Conservation (phyloP, 2,329 filamentous ascomycete species). For the Parasarocladium wereldwijsianum region DNA sequence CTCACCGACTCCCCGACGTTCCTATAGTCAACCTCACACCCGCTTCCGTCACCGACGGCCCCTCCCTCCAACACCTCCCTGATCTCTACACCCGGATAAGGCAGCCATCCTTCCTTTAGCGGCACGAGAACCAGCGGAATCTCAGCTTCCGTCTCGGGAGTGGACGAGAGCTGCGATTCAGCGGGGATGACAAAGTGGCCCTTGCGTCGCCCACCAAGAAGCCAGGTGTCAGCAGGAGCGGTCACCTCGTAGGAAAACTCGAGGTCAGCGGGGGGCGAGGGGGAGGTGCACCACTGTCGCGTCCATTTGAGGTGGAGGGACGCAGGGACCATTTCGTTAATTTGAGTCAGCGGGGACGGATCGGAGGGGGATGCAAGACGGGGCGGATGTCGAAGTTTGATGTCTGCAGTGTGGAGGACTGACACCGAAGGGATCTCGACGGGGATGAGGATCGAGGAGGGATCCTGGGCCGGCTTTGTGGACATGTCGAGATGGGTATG, state of each 20-base stretch:
- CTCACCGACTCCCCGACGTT: constrained; percentile 65
- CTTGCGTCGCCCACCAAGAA: constrained; percentile 68
- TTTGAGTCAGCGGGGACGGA: constrained; percentile 29
- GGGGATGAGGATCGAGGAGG: constrained; percentile 64
- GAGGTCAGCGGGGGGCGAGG: constrained; percentile 30
- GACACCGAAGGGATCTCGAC: constrained; percentile 78
- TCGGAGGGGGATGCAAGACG: constrained; percentile 16
- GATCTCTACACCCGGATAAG: constrained; percentile 68
- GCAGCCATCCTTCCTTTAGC: constrained; percentile 60
- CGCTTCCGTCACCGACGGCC: constrained; percentile 4
- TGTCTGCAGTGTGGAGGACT: constrained; percentile 66
- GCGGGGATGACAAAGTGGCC: constrained; percentile 56
- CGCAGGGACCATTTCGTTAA: constrained; percentile 52
- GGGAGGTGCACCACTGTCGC: constrained; percentile 41
- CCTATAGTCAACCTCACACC: constrained; percentile 66
- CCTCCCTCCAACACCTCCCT: constrained; percentile 34
- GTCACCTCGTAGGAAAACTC: constrained; percentile 77
- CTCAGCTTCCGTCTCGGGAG: constrained; percentile 35
- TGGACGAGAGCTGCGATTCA: constrained; percentile 10
- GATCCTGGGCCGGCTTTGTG: constrained; percentile 14
- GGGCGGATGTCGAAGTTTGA: constrained; percentile 32
- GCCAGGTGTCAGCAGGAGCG: constrained; percentile 62
- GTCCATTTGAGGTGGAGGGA: constrained; percentile 49
- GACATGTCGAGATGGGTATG: constrained; percentile 12
- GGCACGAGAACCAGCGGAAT: constrained; percentile 68